These are phyloP conservation scores for Singerocomus inundabilis DNA, from an alignment of 1,284 basidiomycete species.

Conservation along the genomic window DNA sequence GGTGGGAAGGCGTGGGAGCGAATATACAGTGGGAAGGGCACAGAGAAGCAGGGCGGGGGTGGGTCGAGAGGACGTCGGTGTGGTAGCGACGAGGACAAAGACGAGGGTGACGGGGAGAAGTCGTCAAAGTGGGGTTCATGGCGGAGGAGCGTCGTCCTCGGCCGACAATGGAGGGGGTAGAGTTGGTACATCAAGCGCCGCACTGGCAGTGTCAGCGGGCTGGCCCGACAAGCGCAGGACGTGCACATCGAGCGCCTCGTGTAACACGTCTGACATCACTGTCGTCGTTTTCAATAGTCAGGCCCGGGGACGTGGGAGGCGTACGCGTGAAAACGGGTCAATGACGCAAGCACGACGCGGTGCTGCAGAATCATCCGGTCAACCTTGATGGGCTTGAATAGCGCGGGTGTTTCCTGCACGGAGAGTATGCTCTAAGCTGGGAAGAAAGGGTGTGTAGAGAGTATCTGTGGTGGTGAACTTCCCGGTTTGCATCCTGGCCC, in stretches of 20 bases:
- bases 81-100: not conserved
- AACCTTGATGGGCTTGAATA: conserved; percentile 12
- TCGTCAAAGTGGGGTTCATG: conserved; percentile 31
- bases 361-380: conserved; percentile 33
- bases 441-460: not conserved
- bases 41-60: conserved; percentile 34
- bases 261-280: conserved; percentile 14
- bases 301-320: conserved; percentile 19
- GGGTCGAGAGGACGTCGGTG: conserved; percentile 30
- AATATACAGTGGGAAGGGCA: conserved; percentile 27
- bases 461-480: not conserved
- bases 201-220: not conserved
- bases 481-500: not conserved
- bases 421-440: conserved; percentile 1
- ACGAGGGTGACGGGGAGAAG: conserved; percentile 2
- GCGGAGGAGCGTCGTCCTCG: conserved; percentile 10
- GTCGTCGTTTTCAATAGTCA: too few species aligned
- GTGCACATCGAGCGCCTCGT: not conserved
- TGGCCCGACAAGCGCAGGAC: conserved; percentile 5
- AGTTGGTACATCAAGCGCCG: not conserved
- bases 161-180: not conserved
- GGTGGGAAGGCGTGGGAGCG: conserved; percentile 28
- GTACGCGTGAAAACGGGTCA: conserved; percentile 35
- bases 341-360: conserved; percentile 34
- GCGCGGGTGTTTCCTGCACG: too few species aligned